Base-by-base conservation (phyloP, 31 red algal genomes). In the Asparagopsis taxiformis region DNA sequence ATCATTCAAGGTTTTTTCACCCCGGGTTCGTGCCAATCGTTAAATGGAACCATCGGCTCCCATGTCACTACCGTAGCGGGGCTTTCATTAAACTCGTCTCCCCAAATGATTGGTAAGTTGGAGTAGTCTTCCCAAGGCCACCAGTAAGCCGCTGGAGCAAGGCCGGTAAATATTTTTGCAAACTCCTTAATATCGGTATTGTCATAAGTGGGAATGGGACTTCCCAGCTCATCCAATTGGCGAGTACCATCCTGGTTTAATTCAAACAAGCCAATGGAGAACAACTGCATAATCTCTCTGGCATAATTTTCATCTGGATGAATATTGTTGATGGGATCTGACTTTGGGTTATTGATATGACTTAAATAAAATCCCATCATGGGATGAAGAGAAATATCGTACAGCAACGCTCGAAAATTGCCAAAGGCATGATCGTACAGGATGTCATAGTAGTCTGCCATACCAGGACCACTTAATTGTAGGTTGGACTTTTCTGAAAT, bases 301-400 rank as follows among this genome's bases (percentile, higher is more conserved):
- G 63, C 63, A 68, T 68, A 68, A 23, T 68, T 68, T 50, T 68
- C 63, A 68, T 68, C 63, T 13, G 63, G 63, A 51, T 26, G 28
- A 50, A 16, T 16, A 68, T 50, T 50, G 8, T 26, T 10, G 13
- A 13, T 50, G 16, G 36, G 32, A 68, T 51, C 25, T 10, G 63
- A 37, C 13, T 51, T 39, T 19, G 9, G 36, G 28, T 68, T 68
- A 50, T 50, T 50, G 10, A 51, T 15, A 68, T 68, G 63, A 50
- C 28, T 68, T 7, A 68, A 22, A 22, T 68, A 68, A 16, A 37
- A 68, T 16, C 63, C 63, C 63, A 68, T 68, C 10, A 13, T 19
- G 15, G 63, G 63, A 68, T 68, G 63, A 19, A 50, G 28, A 13
- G 63, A 48, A 37, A 68, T 29, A 19, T 68, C 63, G 10, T 19